A percentile compares a stretch with the other conserved stretches of the same genome.
Conservation (phyloP, 129 eudicot genomes). For the Glebionis coronaria region DNA sequence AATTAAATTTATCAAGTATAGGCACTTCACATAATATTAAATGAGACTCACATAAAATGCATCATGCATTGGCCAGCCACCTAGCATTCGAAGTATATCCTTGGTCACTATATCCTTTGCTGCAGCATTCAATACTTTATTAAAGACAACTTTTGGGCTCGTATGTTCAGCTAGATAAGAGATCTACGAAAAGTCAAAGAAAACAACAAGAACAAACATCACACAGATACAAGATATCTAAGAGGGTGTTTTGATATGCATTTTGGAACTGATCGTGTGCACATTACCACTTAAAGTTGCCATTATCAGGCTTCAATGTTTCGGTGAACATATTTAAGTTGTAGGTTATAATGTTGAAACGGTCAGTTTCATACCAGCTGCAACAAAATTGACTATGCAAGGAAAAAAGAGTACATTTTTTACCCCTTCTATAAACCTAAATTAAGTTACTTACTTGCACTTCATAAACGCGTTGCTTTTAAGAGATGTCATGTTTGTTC, state of each 20-base stretch:
- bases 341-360: too few species aligned
- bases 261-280: not conserved
- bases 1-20: not conserved
- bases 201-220: constrained; percentile 2
- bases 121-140: constrained; percentile 81
- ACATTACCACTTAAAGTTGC: too few species aligned
- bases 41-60: constrained; percentile 72
- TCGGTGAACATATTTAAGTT: too few species aligned
- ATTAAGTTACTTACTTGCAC: too few species aligned
- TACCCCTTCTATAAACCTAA: too few species aligned
- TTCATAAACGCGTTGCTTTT: too few species aligned
- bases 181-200: constrained; percentile 65
- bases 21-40: not conserved
- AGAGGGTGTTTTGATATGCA: not conserved
- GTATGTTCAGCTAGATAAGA: constrained; percentile 90
- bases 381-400: too few species aligned
- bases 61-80: constrained; percentile 99
- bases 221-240: not conserved
- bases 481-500: too few species aligned
- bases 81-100: constrained; percentile 92
- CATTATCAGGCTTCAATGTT: not conserved
- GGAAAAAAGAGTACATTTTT: too few species aligned
- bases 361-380: too few species aligned
- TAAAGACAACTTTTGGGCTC: constrained; percentile 66
- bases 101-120: constrained; percentile 88